phyloP scores from a whole-genome alignment of 2,329 filamentous ascomycete genomes.

The Exophiala spinifera region DNA sequence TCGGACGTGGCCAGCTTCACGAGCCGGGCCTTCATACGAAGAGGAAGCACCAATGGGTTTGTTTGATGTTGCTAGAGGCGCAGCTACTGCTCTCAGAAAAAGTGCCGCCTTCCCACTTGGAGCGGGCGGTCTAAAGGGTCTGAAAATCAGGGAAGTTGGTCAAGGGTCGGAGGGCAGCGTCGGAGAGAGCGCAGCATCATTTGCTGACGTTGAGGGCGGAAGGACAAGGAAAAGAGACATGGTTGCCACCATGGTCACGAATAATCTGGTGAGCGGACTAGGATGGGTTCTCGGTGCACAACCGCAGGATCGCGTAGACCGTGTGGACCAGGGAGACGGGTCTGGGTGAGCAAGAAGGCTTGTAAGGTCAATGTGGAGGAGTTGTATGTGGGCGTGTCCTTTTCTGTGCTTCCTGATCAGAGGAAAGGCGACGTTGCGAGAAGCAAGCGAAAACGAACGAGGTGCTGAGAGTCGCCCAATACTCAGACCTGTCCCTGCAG shows the following conservation, averaged over 20 bases:
- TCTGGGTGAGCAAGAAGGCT: background rate
- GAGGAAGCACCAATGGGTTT: constrained; percentile 51
- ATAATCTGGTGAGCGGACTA: constrained; percentile 59
- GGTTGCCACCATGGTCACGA: constrained; percentile 63
- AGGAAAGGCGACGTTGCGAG: no score
- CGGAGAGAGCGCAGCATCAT: constrained; percentile 13
- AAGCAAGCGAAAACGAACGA: no score
- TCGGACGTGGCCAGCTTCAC: constrained; percentile 31
- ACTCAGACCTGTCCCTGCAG: no score
- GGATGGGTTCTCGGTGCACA: constrained; percentile 62
- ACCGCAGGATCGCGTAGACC: constrained; percentile 30
- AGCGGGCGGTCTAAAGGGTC: constrained; percentile 15
- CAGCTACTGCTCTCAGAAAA: constrained; percentile 47
- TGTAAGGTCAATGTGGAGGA: background rate
- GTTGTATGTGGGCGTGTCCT: no score
- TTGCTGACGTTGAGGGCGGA: constrained; percentile 27
- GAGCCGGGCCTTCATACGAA: constrained; percentile 25
- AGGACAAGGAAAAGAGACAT: constrained; percentile 50
- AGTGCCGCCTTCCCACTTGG: constrained; percentile 44
- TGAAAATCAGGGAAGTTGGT: constrained; percentile 13
- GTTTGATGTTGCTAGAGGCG: constrained; percentile 52
- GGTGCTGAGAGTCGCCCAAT: no score
- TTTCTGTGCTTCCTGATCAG: no score
- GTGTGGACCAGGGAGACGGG: constrained; percentile 4
- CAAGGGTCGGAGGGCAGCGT: background rate